Conservation (phyloP, 2,329 filamentous ascomycete genomes). For the Gyromitra esculenta region DNA sequence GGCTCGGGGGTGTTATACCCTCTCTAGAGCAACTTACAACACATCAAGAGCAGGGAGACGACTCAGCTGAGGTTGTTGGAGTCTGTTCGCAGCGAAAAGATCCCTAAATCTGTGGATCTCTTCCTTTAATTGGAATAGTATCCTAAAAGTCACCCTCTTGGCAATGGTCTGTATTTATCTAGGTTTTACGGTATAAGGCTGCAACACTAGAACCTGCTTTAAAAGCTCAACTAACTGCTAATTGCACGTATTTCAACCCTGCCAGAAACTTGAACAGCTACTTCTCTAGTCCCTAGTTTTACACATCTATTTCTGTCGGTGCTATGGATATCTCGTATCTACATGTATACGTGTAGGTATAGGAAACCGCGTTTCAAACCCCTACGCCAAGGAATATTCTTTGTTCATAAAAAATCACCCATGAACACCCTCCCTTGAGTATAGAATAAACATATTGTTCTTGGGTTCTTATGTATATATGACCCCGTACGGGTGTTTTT, state of each 20-base stretch:
- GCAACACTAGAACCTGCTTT: neutral
- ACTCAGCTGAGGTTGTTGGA: no score
- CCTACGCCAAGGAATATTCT: conserved; percentile 14
- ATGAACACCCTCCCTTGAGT: neutral
- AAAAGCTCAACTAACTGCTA: neutral
- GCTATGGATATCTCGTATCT: neutral
- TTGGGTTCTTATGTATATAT: neutral
- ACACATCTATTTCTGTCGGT: neutral
- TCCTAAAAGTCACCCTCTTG: no score
- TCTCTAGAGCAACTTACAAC: no score
- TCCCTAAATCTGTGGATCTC: no score
- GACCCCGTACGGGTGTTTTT: neutral
- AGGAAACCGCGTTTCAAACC: neutral
- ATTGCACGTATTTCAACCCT: neutral
- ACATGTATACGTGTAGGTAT: neutral
- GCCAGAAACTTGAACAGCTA: neutral
- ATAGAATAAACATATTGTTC: conserved; percentile 28
- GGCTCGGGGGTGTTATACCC: no score
- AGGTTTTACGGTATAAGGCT: neutral
- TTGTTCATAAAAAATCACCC: conserved; percentile 11
- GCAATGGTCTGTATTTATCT: no score
- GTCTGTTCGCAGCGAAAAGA: no score
- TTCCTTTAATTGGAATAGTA: no score
- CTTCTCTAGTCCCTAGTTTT: neutral
- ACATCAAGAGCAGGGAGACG: no score